Base-by-base conservation (phyloP, 1,139 yeast genomes). In the Maudiozyma humilis region DNA sequence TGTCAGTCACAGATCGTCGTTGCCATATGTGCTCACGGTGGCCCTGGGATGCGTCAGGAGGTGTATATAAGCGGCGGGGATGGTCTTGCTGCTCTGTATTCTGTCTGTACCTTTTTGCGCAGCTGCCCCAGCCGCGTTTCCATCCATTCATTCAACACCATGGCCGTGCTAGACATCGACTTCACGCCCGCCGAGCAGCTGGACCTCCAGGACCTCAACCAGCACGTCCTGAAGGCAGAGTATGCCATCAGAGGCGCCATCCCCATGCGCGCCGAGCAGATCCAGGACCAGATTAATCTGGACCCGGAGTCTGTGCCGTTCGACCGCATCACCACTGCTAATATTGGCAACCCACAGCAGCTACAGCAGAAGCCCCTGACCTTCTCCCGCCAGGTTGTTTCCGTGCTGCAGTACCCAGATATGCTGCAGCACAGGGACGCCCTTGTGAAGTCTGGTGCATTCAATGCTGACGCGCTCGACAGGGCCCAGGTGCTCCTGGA, bases 301-400 rank as follows among this genome's bases (percentile, higher is more conserved):
- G 69, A 74, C 39, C 78, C 80, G 18, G 72, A 70, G 36, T 76
- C 83, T 2, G 69, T 86, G 47, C 95, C 95, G 1, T 91, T 88
- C 60, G 69, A 74, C 38, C 69, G 75, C 50, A 84, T 91, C 54
- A 81, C 89, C 58, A 78, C 78, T 57, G 93, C 96, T 49, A 91
- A 89, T 63, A 91, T 91, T 51, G 98, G 98, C 34, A 91, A 91
- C 63, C 98, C 98, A 1, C 98, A 91, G 65, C 96, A 88, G 62
- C 72, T 91, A 58, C 91, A 85, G 56, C 98, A 91, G 66, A 75
- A 80, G 56, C 98, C 98, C 2, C 72, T 91, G 58, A 85, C 96
- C 10, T 91, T 93, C 72, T 87, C 86, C 65, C 76, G 98, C 57
- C 95, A 89, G 62, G 95, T 88, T 4, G 70, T 89, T 47, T 76